Base-by-base conservation (phyloP, 78 protist genomes). In the Acrasis kona region DNA sequence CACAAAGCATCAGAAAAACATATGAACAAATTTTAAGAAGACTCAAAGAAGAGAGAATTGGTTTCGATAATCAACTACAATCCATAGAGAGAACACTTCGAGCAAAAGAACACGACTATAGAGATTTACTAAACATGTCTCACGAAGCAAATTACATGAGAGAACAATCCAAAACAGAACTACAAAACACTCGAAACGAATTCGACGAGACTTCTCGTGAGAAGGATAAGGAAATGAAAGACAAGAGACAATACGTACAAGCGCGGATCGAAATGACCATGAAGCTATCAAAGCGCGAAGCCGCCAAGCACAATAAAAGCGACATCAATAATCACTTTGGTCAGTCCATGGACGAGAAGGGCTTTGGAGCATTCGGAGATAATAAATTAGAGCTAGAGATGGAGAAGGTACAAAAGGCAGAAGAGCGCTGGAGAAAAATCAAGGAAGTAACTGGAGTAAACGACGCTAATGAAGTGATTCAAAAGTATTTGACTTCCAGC, bases 391-490 rank as follows among this genome's bases (percentile, higher is more conserved):
- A 77, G 9, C 32, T 61, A 28, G 89, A 84, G 36, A 70, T 72
- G 29, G 65, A 74, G 77, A 1, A 37, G 67, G 50, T 89, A 35
- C 35, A 12, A 31, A 58, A 61, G 12, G 83, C 80, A 66, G 88
- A 85, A 72, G 84, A 85, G 29, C 84, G 87, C n/a, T 84, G 82
- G 75, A 69, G 79, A 0, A 66, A 64, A 12, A 90, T 90, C 64
- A 72, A 82, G 75, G 90, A 85, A 50, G 94, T 87, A 5, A 90
- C 94, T 3, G 87, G 90, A 31, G 81, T 78, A 39, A 65, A 80
- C 3, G 84, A 77, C 38, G 75, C 86, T 29, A 65, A 78, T 50
- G 89, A 83, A 37, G 88, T 90, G 61, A 74, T 85, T 12, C 35
- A 61, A 35, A 77, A 77, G 57, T 89, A 86, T 72, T 0, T 83